Evolutionary conservation across 306 rosid species (phyloP).

Genomic region (Macrotyloma uniflorum): DNA sequence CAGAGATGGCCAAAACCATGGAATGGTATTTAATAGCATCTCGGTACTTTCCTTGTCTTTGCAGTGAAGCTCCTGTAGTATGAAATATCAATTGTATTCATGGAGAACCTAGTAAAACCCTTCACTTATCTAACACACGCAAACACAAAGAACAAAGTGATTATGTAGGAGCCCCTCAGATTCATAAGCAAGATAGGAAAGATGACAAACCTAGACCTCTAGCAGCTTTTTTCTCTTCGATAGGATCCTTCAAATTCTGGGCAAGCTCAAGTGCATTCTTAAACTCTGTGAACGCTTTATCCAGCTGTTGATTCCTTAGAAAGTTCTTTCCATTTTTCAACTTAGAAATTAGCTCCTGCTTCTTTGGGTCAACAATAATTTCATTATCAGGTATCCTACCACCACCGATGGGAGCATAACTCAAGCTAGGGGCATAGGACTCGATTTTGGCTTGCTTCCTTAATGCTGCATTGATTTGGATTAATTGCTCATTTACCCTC

Average conservation of each 20-base stretch:
- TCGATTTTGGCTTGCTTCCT: slow-evolving; percentile 97
- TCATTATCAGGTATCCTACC: slow-evolving; percentile 74
- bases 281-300: slow-evolving; percentile 75
- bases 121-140: background rate
- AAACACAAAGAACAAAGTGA: background rate
- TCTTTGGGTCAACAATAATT: slow-evolving; percentile 75
- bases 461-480: slow-evolving; percentile 84
- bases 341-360: slow-evolving; percentile 82
- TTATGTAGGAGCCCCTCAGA: background rate
- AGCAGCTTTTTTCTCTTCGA: slow-evolving; percentile 93
- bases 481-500: slow-evolving; percentile 83
- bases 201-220: slow-evolving; percentile 85
- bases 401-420: slow-evolving; percentile 85
- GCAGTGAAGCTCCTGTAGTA: slow-evolving; percentile 84
- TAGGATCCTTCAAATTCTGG: slow-evolving; percentile 69
- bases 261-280: slow-evolving; percentile 81
- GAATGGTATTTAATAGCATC: slow-evolving; percentile 91
- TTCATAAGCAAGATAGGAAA: slow-evolving; percentile 4
- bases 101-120: background rate
- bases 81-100: slow-evolving; percentile 23
- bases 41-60: slow-evolving; percentile 83
- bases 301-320: slow-evolving; percentile 83
- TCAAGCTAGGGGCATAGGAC: slow-evolving; percentile 91
- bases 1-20: slow-evolving; percentile 78
- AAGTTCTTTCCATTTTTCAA: slow-evolving; percentile 85